Base-by-base conservation (phyloP, 2,329 filamentous ascomycete genomes). In the Paracamarosporium sp. region DNA sequence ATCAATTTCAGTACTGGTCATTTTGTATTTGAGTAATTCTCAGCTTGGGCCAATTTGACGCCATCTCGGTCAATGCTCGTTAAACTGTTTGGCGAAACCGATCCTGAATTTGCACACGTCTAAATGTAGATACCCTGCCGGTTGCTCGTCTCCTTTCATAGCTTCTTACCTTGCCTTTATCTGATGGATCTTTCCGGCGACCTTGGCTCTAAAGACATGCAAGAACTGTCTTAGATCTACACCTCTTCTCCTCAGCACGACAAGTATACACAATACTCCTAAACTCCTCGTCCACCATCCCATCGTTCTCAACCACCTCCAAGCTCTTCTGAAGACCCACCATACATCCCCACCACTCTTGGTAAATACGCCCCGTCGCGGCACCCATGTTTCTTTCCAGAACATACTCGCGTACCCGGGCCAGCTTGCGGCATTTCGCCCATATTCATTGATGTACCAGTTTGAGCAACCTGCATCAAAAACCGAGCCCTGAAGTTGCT, bases 371-470 rank as follows among this genome's bases (percentile, higher is more conserved):
- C 41, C 27, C 48, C 59, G 66, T 25, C 59, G 43, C 1, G 70
- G 69, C 40, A 72, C 67, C 35, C 65, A 47, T 28, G 66, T 69
- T 15, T 65, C 64, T 24, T 63, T 56, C 73, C 74, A 77, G 56
- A 68, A 77, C 3, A 60, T 62, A 7, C 57, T 60, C 9, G 74
- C 74, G 35, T 69, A 60, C 3, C 70, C 69, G 1, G 75, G 77
- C 74, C 75, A 78, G 4, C 72, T 75, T 1, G 77, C 77, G 0
- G 74, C 62, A 50, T 80, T 80, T 3, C 75, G 69, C 0, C 78
- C 78, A 22, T 65, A 63, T 5, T 69, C 60, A 56, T 72, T 71
- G 40, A 80, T 78, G 56, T 80, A 80, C 78, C 76, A 80, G 58
- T 80, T 80, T 17, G 71, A 76, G 52, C 78, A 80, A 27, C 68